Percentiles rank a stretch among this genome's conserved stretches.
Conservation (phyloP, 2,329 filamentous ascomycete species). For the Magnaporthiopsis rhizophila region DNA sequence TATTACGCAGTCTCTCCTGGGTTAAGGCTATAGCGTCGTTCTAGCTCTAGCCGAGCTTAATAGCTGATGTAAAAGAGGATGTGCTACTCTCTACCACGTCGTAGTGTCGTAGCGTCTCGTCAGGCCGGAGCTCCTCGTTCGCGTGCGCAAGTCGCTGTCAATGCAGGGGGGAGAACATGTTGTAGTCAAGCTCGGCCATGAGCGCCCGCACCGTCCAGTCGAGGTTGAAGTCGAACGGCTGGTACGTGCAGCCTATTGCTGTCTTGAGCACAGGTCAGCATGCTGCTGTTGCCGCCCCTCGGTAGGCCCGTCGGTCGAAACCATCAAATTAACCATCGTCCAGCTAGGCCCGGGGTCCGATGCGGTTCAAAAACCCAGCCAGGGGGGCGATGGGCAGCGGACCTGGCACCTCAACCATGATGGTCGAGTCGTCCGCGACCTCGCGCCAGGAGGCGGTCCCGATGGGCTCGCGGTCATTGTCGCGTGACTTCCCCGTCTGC, state of each 20-base stretch:
- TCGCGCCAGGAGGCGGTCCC: no score
- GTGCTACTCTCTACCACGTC: neutral
- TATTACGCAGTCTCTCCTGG: neutral
- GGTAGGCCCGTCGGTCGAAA: no score
- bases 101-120: neutral
- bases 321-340: no score
- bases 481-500: neutral
- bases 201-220: neutral
- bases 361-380: no score
- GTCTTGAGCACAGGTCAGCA: no score
- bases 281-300: no score
- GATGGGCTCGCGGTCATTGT: no score
- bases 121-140: no score
- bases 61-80: neutral
- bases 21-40: neutral
- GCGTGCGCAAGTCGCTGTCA: neutral
- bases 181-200: neutral
- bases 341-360: no score
- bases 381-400: no score
- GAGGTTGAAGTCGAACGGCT: neutral
- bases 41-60: neutral
- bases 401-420: no score
- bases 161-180: neutral
- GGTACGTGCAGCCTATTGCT: neutral
- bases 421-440: no score